Evolutionary conservation across 2,329 filamentous ascomycete species (phyloP).

Genomic region (Xylariaceae sp.): DNA sequence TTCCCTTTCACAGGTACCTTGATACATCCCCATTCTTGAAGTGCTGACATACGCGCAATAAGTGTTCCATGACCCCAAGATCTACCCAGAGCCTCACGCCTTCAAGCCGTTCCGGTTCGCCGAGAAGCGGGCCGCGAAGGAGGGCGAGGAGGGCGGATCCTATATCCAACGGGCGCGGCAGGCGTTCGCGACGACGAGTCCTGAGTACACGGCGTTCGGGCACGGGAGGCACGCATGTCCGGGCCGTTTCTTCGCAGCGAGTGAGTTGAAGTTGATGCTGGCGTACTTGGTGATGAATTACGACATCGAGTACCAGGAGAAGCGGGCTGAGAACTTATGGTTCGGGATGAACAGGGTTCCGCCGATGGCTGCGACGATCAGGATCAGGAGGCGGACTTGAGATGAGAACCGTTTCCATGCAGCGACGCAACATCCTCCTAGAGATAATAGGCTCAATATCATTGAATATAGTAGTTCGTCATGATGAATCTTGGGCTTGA

Average conservation of each 20-base stretch:
- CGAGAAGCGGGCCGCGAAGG: slow-evolving; percentile 7
- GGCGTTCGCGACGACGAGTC: slow-evolving; percentile 26
- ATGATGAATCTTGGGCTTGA: too few relatives aligned
- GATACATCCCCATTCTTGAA: too few relatives aligned
- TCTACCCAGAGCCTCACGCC: slow-evolving; percentile 42
- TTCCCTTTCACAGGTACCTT: too few relatives aligned
- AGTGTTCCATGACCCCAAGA: slow-evolving; percentile 33
- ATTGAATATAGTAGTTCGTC: too few relatives aligned
- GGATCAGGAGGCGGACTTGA: slow-evolving; percentile 12
- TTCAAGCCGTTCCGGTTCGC: slow-evolving; percentile 22
- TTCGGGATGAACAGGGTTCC: slow-evolving; percentile 24
- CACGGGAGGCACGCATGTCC: slow-evolving; percentile 36
- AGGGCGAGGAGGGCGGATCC: background rate
- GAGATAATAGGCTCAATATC: too few relatives aligned
- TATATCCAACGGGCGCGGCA: slow-evolving; percentile 17
- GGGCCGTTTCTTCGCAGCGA: slow-evolving; percentile 34
- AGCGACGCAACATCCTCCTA: too few relatives aligned
- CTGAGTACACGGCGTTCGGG: slow-evolving; percentile 31
- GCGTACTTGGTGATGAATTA: slow-evolving; percentile 22
- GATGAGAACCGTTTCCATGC: too few relatives aligned
- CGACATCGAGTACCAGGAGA: slow-evolving; percentile 19
- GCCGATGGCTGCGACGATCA: slow-evolving; percentile 24
- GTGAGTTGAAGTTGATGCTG: slow-evolving; percentile 31
- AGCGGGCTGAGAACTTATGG: slow-evolving; percentile 28
- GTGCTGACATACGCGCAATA: too few relatives aligned